These are phyloP conservation scores for Colletotrichum godetiae DNA, from an alignment of 2,329 filamentous ascomycete genomes.

Conservation along the genomic window DNA sequence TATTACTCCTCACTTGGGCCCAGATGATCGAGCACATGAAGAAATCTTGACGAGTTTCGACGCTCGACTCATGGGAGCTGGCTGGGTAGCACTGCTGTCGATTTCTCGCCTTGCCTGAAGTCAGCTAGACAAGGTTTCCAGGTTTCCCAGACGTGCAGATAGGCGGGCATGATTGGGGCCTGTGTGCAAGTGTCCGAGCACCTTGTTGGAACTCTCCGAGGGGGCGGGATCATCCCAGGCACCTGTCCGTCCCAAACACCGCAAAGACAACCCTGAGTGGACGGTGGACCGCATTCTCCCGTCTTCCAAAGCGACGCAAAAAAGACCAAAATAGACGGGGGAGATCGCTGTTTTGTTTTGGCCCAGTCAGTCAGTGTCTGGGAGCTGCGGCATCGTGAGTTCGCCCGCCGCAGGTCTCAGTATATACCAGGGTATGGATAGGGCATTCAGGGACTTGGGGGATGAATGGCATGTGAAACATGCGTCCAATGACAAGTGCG, in stretches of 20 bases:
- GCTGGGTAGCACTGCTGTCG: not conserved
- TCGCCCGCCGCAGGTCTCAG: slow-evolving; percentile 20
- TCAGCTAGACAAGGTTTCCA: not conserved
- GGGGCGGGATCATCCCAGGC: slow-evolving; percentile 29
- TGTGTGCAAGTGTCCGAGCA: slow-evolving; percentile 18
- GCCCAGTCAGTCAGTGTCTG: not conserved
- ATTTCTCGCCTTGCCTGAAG: not conserved
- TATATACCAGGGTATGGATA: slow-evolving; percentile 17
- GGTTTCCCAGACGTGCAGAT: not conserved
- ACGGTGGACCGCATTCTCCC: not conserved
- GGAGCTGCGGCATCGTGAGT: slow-evolving; percentile 18
- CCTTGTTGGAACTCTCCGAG: slow-evolving; percentile 24
- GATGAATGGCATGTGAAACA: slow-evolving; percentile 15
- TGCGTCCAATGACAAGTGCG: slow-evolving; percentile 23
- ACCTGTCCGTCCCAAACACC: slow-evolving; percentile 16
- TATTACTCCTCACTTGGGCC: not conserved
- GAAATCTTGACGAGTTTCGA: not conserved
- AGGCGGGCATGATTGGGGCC: slow-evolving; percentile 1
- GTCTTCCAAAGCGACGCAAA: slow-evolving; percentile 9
- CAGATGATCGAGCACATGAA: not conserved
- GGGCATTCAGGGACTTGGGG: not conserved
- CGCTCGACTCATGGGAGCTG: not conserved
- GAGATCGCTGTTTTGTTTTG: slow-evolving; percentile 17
- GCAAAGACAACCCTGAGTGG: not conserved
- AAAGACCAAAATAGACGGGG: slow-evolving; percentile 26